A percentile compares a stretch with the other conserved stretches of the same genome.
Conservation (phyloP, 2,329 filamentous ascomycete species). For the Metarhizium brunneum region DNA sequence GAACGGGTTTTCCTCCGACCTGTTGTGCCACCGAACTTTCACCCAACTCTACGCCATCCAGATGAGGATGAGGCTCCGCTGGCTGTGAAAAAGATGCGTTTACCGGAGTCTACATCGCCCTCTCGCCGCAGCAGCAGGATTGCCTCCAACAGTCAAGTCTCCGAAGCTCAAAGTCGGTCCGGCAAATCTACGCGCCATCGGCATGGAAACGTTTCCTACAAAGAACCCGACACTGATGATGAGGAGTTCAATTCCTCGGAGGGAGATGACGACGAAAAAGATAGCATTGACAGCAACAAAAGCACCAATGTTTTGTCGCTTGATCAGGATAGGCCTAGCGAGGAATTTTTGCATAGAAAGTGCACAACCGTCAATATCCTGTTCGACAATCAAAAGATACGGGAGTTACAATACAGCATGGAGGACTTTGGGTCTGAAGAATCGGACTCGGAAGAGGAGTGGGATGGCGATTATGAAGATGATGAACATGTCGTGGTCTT, state of each 20-base stretch:
- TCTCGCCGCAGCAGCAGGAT: slow-evolving; percentile 30
- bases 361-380: slow-evolving; percentile 62
- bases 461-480: slow-evolving; percentile 48
- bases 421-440: slow-evolving; percentile 58
- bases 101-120: slow-evolving; percentile 12
- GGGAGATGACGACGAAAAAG: slow-evolving; percentile 2
- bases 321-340: not conserved
- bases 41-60: slow-evolving; percentile 14
- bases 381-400: slow-evolving; percentile 68
- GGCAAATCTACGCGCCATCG: slow-evolving; percentile 8
- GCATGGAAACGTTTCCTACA: slow-evolving; percentile 25
- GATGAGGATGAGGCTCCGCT: slow-evolving; percentile 4
- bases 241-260: slow-evolving; percentile 28
- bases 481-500: slow-evolving; percentile 28
- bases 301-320: not conserved
- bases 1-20: slow-evolving; percentile 54
- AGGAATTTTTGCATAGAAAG: slow-evolving; percentile 50
- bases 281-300: slow-evolving; percentile 4
- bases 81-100: slow-evolving; percentile 11
- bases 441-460: slow-evolving; percentile 46
- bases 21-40: slow-evolving; percentile 27
- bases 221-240: slow-evolving; percentile 36
- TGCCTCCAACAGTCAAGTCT: slow-evolving; percentile 17
- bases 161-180: slow-evolving; percentile 12
- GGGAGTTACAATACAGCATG: slow-evolving; percentile 59